Base-by-base conservation (phyloP, 2,329 filamentous ascomycete genomes). In the Ascochyta rabiei region DNA sequence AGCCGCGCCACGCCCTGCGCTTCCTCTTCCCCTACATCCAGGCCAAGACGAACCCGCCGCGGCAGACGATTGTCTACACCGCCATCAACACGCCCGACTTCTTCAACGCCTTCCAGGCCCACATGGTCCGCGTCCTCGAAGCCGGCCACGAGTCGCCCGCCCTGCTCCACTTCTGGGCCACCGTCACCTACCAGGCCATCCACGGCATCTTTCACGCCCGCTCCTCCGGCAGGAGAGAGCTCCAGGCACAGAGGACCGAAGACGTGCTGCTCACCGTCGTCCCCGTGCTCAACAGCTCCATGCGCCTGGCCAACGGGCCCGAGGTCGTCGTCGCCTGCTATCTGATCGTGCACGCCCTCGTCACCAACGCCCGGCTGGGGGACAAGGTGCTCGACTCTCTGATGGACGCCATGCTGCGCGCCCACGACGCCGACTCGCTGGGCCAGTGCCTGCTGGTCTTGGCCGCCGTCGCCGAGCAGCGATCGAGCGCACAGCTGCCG, bases 91-190 rank as follows among this genome's bases (percentile, higher is more conserved):
- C 92, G 58, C 83, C 86, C 33, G 81, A 84, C 2, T 91, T 99
- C 64, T 86, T 96, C 59, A 81, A 87, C 1, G 80, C 86, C 9
- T 81, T 98, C 48, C 96, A 95, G 64, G 81, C 85, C 50, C 91
- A 96, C 76, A 87, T 91, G 12, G 78, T 96, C 24, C 85, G 88
- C 53, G 86, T 90, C 21, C 88, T 91, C 69, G 84, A 86, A 48
- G 81, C 84, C 35, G 84, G 86, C 48, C 87, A 90, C 53, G 87
- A 93, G 48, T 90, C 95, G 64, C 85, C 90, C 34, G 86, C 87
- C 1, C 78, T 97, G 55, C 78, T 96, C 49, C 89, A 90, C 0
- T 97, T 99, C 72, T 99, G 95, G 93, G 91, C 89, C 4, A 89
- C 91, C 40, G 82, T 97, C 46, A 88, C 90, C 73, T 91, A 91